These are phyloP conservation scores for Pythium utonaiense DNA, from an alignment of 352 stramenopile genomes.

Conservation along the genomic window DNA sequence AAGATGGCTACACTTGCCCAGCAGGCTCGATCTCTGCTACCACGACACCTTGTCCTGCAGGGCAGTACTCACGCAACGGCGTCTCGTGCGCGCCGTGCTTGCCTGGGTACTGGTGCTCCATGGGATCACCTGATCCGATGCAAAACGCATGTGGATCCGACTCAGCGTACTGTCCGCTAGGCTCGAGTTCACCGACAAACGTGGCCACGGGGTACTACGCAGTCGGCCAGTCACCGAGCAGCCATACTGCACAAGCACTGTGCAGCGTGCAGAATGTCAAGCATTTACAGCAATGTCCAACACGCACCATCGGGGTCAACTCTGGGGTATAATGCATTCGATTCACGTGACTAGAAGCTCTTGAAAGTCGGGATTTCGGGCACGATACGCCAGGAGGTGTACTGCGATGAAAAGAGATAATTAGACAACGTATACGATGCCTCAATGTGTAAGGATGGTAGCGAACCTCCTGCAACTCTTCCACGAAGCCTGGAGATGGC, in stretches of 20 bases:
- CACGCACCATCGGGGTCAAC: slow-evolving; percentile 41
- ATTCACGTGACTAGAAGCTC: slow-evolving; percentile 53
- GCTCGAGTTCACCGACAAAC: slow-evolving; percentile 27
- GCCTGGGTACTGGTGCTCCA: slow-evolving; percentile 55
- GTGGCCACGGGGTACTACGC: slow-evolving; percentile 44
- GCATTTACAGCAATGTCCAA: slow-evolving; percentile 57
- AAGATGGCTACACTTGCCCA: slow-evolving; percentile 52
- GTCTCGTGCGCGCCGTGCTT: slow-evolving; percentile 44
- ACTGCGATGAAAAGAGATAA: slow-evolving; percentile 21
- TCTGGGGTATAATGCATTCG: slow-evolving; percentile 25
- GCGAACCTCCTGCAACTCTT: slow-evolving; percentile 66
- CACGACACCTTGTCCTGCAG: slow-evolving; percentile 45
- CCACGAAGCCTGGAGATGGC: slow-evolving; percentile 65
- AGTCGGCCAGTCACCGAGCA: slow-evolving; percentile 30
- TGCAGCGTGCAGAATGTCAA: slow-evolving; percentile 38
- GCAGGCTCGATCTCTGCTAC: slow-evolving; percentile 38
- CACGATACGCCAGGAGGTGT: slow-evolving; percentile 76
- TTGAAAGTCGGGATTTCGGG: slow-evolving; percentile 64
- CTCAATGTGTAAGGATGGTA: neutral
- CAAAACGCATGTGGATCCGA: slow-evolving; percentile 53
- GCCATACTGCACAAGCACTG: slow-evolving; percentile 36
- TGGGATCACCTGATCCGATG: slow-evolving; percentile 36
- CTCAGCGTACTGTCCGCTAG: slow-evolving; percentile 47
- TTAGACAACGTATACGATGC: neutral
- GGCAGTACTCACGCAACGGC: slow-evolving; percentile 57